Conservation (phyloP, 176 grass and related monocot species). For the Aegilops bicornis region DNA sequence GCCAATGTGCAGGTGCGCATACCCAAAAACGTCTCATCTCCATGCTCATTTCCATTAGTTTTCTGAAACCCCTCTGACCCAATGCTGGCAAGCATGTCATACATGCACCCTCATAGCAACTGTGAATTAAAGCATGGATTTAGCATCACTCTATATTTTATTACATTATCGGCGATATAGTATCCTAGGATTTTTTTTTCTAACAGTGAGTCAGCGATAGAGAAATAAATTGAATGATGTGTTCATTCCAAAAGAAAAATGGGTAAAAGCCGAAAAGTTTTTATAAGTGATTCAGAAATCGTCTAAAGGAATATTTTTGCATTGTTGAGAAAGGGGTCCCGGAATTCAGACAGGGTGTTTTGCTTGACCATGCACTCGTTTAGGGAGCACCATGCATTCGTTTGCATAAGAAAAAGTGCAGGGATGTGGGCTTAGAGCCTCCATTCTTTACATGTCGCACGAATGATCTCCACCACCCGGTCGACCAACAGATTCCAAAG, state of each 20-base stretch:
- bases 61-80: not conserved
- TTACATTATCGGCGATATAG: no score
- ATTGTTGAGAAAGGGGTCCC: no score
- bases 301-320: no score
- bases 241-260: no score
- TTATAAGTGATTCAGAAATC: no score
- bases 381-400: not conserved
- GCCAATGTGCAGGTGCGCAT: not conserved
- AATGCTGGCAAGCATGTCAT: not conserved
- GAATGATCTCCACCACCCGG: conserved; percentile 3
- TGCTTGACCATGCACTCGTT: not conserved
- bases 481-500: conserved; percentile 25
- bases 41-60: not conserved
- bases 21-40: not conserved
- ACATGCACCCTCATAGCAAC: no score
- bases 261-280: no score
- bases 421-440: conserved; percentile 29
- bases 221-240: no score
- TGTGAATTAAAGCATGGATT: no score
- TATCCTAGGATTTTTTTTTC: no score
- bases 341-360: not conserved
- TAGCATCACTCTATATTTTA: no score
- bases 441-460: conserved; percentile 14
- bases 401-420: not conserved
- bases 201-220: no score